Percentiles rank a stretch among this genome's conserved stretches.
These are phyloP conservation scores for Diddensiella santjacobensis DNA, from an alignment of 805 yeast species.

Conservation along the genomic window DNA sequence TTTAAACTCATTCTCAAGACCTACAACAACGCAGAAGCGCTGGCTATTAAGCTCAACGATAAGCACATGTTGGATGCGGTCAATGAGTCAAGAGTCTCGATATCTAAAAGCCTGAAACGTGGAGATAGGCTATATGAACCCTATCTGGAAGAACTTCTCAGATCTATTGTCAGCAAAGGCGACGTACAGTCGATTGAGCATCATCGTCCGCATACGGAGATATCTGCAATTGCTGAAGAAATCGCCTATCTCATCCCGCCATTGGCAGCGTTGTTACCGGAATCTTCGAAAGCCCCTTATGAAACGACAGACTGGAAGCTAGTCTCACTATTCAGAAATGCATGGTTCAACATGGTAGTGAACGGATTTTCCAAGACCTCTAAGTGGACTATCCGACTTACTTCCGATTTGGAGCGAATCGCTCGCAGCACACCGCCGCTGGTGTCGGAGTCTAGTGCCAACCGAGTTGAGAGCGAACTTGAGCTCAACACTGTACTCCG, in stretches of 20 bases:
- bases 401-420: slow-evolving; percentile 54
- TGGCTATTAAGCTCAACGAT: slow-evolving; percentile 44
- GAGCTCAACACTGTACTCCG: slow-evolving; percentile 88
- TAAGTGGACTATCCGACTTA: slow-evolving; percentile 46
- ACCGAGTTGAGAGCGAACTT: slow-evolving; percentile 84
- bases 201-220: slow-evolving; percentile 57
- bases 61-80: slow-evolving; percentile 26
- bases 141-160: slow-evolving; percentile 64
- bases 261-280: slow-evolving; percentile 70
- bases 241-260: slow-evolving; percentile 65
- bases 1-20: slow-evolving; percentile 59
- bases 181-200: slow-evolving; percentile 72
- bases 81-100: slow-evolving; percentile 20
- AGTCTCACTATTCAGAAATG: slow-evolving; percentile 67
- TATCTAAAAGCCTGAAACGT: slow-evolving; percentile 19
- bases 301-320: slow-evolving; percentile 46
- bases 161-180: slow-evolving; percentile 68
- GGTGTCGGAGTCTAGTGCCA: slow-evolving; percentile 75
- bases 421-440: slow-evolving; percentile 87
- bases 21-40: slow-evolving; percentile 47
- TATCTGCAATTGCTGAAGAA: slow-evolving; percentile 53
- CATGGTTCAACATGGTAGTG: slow-evolving; percentile 91
- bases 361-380: slow-evolving; percentile 71
- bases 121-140: slow-evolving; percentile 46
- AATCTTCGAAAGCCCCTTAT: slow-evolving; percentile 44